These are phyloP conservation scores for Mycena rosella DNA, from an alignment of 768 basidiomycete species.

Conservation along the genomic window DNA sequence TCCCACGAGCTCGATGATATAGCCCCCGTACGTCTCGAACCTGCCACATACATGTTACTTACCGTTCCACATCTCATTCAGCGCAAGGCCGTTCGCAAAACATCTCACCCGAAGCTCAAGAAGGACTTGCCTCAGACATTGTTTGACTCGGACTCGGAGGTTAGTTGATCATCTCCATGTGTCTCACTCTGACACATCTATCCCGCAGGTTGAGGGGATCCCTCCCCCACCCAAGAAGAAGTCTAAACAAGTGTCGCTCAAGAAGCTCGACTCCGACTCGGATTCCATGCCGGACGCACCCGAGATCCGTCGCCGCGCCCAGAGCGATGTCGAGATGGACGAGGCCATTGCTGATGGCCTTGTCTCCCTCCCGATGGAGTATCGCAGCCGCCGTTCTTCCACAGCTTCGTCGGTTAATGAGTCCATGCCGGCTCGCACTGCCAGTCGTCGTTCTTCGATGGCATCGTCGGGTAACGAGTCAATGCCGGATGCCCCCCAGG, in stretches of 20 bases:
- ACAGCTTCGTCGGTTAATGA: no score
- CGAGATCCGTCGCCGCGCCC: neutral
- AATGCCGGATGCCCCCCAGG: no score
- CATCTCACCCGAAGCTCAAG: conserved; percentile 7
- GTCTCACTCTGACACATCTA: no score
- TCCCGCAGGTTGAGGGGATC: no score
- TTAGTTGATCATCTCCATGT: neutral
- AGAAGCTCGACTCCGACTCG: neutral
- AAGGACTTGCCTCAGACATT: neutral
- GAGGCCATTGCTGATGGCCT: no score
- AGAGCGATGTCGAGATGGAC: conserved; percentile 25
- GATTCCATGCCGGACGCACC: no score
- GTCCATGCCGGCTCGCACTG: no score
- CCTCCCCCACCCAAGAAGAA: neutral
- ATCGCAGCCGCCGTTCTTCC: no score
- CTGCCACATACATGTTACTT: neutral
- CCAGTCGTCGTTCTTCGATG: no score
- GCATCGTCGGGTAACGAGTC: no score
- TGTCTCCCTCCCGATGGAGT: no score
- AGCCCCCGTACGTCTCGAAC: neutral
- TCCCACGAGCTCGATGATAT: conserved; percentile 1
- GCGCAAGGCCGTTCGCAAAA: neutral
- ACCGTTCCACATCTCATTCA: neutral
- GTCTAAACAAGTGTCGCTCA: neutral
- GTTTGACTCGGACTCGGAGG: conserved; percentile 7